These are phyloP conservation scores for Corynespora cassiicola DNA, from an alignment of 2,329 filamentous ascomycete species.

Conservation along the genomic window DNA sequence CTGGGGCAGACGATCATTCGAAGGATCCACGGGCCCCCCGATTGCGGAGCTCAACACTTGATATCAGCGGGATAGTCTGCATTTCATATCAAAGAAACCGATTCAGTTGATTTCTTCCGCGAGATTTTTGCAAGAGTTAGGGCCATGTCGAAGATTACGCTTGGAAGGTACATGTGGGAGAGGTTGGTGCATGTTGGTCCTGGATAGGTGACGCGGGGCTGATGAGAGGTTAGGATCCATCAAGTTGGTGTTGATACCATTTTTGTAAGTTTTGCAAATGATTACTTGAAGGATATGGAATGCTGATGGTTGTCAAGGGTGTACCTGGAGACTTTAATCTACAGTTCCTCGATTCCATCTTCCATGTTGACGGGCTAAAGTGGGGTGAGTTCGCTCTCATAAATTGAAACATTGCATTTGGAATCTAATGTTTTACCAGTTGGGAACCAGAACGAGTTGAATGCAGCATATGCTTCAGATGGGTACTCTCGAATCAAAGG, in stretches of 20 bases:
- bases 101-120: too few relatives aligned
- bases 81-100: too few relatives aligned
- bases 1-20: too few relatives aligned
- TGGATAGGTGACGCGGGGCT: too few relatives aligned
- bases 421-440: too few relatives aligned
- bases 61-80: too few relatives aligned
- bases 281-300: not conserved
- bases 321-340: conserved; percentile 56
- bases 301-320: conserved; percentile 25
- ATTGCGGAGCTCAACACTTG: too few relatives aligned
- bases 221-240: conserved; percentile 44
- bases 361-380: conserved; percentile 45
- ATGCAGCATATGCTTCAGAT: conserved; percentile 64
- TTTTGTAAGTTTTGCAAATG: conserved; percentile 30
- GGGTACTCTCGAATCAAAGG: conserved; percentile 64
- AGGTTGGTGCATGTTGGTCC: conserved; percentile 16
- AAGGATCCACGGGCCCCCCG: too few relatives aligned
- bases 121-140: too few relatives aligned
- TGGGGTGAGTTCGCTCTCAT: conserved; percentile 31
- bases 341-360: conserved; percentile 53
- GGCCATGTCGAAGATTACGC: conserved; percentile 42
- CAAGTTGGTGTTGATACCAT: conserved; percentile 50
- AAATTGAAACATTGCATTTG: too few relatives aligned
- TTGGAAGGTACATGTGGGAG: conserved; percentile 52
- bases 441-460: conserved; percentile 65